Evolutionary conservation across 2,329 filamentous ascomycete genomes (phyloP).

Genomic region (Aspergillus fijiensis): DNA sequence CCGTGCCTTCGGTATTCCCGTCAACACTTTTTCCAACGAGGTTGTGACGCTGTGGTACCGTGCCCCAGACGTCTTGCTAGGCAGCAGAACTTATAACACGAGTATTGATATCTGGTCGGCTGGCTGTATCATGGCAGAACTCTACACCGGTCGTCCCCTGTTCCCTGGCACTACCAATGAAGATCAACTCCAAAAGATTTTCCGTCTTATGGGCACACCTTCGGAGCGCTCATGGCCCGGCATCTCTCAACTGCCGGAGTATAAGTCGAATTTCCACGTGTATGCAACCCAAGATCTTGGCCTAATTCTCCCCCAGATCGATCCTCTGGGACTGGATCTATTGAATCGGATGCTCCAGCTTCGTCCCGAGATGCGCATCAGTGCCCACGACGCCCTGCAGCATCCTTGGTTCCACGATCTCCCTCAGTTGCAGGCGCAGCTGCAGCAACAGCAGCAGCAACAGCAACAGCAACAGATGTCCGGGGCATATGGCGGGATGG

Average conservation of each 20-base stretch:
- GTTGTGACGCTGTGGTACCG: conserved; percentile 98
- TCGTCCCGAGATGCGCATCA: conserved; percentile 85
- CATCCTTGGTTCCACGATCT: conserved; percentile 87
- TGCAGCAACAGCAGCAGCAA: conserved; percentile 41
- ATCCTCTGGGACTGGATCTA: conserved; percentile 80
- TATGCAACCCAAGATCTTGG: conserved; percentile 90
- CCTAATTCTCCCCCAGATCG: conserved; percentile 85
- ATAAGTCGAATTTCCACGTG: conserved; percentile 91
- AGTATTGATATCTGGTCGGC: conserved; percentile 99
- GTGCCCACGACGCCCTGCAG: conserved; percentile 78
- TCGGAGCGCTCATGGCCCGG: conserved; percentile 95
- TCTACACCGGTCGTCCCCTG: conserved; percentile 93
- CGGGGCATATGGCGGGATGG: conserved; percentile 41
- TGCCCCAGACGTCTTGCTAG: conserved; percentile 90
- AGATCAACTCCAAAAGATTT: conserved; percentile 95
- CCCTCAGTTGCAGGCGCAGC: conserved; percentile 54
- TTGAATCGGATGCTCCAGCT: conserved; percentile 89
- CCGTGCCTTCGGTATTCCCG: conserved; percentile 91
- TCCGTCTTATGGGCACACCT: conserved; percentile 96
- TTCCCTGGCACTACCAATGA: conserved; percentile 98
- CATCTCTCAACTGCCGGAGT: conserved; percentile 93
- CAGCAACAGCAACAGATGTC: conserved; percentile 39
- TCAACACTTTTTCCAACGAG: conserved; percentile 98
- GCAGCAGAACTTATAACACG: conserved; percentile 96
- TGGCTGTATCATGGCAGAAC: conserved; percentile 99